Percentiles rank a stretch among this genome's conserved stretches.
Conservation (phyloP, 306 rosid species). For the Cucumis cinereus region DNA sequence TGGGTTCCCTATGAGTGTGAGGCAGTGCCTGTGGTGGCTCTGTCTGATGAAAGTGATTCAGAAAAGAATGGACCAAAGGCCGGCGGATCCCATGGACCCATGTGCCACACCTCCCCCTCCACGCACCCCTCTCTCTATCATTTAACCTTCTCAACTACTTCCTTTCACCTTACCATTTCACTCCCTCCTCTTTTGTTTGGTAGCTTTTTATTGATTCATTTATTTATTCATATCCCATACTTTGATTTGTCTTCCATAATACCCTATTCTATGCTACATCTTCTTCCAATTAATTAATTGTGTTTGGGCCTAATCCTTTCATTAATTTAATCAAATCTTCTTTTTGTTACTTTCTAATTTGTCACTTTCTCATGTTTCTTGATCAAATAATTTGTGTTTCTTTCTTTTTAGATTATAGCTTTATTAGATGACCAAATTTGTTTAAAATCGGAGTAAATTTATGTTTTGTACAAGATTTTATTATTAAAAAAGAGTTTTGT, state of each 20-base stretch:
- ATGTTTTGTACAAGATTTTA: neutral
- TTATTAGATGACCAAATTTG: neutral
- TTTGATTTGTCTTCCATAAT: neutral
- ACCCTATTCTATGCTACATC: neutral
- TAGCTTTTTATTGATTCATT: neutral
- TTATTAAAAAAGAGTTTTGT: neutral
- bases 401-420: neutral
- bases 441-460: neutral
- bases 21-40: neutral
- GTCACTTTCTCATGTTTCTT: neutral
- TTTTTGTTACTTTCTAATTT: neutral
- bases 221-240: neutral
- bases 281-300: neutral
- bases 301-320: neutral
- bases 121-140: neutral
- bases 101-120: neutral
- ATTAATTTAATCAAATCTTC: neutral
- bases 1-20: neutral
- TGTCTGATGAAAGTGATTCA: neutral
- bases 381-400: neutral
- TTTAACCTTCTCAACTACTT: neutral
- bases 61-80: neutral
- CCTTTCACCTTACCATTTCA: neutral
- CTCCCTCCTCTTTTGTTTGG: neutral
- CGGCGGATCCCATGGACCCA: conserved; percentile 3